Base-by-base conservation (phyloP, 768 basidiomycete species). In the Agrocybe praecox region DNA sequence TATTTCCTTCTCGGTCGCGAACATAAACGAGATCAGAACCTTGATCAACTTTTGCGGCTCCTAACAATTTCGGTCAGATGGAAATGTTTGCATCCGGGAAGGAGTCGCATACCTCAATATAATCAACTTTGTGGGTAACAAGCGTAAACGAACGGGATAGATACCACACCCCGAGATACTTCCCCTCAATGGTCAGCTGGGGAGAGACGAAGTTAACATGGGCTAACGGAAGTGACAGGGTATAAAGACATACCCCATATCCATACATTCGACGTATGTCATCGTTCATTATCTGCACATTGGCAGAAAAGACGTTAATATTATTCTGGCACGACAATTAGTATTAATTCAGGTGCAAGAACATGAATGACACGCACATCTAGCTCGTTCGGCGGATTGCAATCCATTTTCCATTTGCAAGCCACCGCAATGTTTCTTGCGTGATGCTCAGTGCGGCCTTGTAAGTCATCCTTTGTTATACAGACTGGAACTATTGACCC, bases 221-320 rank as follows among this genome's bases (percentile, higher is more conserved):
- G 18, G 48, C 54, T 36, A 11, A 9, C 10, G 24, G 42, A 40
- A 33, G 36, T 11, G 6, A 42, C 11, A n/a, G 23, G 21, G 8
- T 47, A 22, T n/a, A 49, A n/a, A 43, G 18, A 60, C 60, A 22
- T 48, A 67, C 65, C n/a, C n/a, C n/a, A n/a, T n/a, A n/a, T n/a
- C 65, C 66, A 49, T 59, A 65, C 57, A 62, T 66, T 17, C 68
- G 58, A n/a, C 66, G 58, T 21, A 53, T 45, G 54, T 69, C 66
- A 34, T 64, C 66, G 40, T 67, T 65, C 65, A 69, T 64, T 29
- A 66, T 62, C 33, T 66, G 62, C 26, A 55, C 22, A 32, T 52
- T 49, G 53, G 45, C 45, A 2, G 51, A 36, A 1, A 58, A 18
- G 10, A 58, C 19, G 22, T 53, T 12, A 24, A 45, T 9, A 9